Evolutionary conservation across 805 yeast species (phyloP).

Genomic region (Zygosaccharomyces kombuchaensis): DNA sequence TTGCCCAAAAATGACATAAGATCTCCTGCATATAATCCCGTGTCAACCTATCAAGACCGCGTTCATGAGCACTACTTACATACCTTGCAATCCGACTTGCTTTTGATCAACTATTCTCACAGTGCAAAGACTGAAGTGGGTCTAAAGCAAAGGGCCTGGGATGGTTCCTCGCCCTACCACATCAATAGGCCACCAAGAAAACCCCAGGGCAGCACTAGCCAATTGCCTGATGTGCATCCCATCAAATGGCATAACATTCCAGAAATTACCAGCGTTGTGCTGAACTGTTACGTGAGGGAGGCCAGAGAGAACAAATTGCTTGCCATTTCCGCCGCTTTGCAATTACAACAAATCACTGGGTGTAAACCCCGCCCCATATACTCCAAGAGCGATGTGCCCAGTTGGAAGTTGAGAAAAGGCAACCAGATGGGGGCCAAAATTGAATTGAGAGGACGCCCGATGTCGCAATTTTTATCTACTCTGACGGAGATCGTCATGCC

Average conservation of each 20-base stretch:
- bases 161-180: constrained; percentile 82
- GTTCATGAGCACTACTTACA: constrained; percentile 69
- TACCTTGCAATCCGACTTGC: constrained; percentile 69
- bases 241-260: constrained; percentile 72
- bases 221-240: constrained; percentile 69
- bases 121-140: constrained; percentile 53
- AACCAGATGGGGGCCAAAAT: constrained; percentile 89
- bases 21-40: constrained; percentile 74
- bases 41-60: constrained; percentile 72
- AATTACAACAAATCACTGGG: constrained; percentile 92
- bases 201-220: constrained; percentile 71
- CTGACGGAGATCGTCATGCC: constrained; percentile 91
- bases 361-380: constrained; percentile 68
- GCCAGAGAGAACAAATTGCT: constrained; percentile 67
- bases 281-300: constrained; percentile 73
- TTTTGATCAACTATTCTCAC: constrained; percentile 75
- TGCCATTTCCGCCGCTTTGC: constrained; percentile 71
- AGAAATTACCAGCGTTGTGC: constrained; percentile 54
- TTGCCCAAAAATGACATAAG: constrained; percentile 68
- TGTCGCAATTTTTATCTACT: constrained; percentile 81
- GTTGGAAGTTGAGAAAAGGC: constrained; percentile 84
- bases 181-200: constrained; percentile 72
- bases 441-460: constrained; percentile 69
- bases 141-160: constrained; percentile 76
- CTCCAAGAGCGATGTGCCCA: constrained; percentile 74